A percentile compares a stretch with the other conserved stretches of the same genome.
Evolutionary conservation across 2,329 filamentous ascomycete species (phyloP).

Genomic region (Pyricularia grisea): DNA sequence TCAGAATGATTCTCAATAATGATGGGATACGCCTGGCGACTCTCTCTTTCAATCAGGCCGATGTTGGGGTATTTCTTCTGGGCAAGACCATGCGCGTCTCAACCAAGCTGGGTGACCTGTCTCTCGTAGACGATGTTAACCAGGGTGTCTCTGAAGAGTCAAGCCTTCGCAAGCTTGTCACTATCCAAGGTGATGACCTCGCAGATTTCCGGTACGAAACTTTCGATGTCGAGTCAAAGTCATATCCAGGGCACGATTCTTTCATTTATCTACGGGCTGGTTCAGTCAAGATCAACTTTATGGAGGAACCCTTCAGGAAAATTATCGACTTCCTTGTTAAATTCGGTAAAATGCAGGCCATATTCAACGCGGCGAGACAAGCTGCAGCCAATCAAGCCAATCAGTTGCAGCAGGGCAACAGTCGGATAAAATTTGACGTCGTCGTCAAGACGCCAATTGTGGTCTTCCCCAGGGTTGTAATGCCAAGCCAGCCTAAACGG

Average conservation of each 20-base stretch:
- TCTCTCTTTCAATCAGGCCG: slow-evolving; percentile 82
- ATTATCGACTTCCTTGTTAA: slow-evolving; percentile 98
- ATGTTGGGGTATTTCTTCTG: slow-evolving; percentile 80
- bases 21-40: slow-evolving; percentile 93
- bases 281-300: slow-evolving; percentile 92
- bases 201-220: slow-evolving; percentile 98
- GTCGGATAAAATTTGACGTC: slow-evolving; percentile 88
- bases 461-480: slow-evolving; percentile 76
- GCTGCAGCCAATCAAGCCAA: slow-evolving; percentile 90
- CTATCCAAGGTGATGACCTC: slow-evolving; percentile 90
- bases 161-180: slow-evolving; percentile 74
- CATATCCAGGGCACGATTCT: slow-evolving; percentile 90
- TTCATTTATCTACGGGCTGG: slow-evolving; percentile 85
- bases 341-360: slow-evolving; percentile 98
- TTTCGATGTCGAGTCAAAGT: slow-evolving; percentile 65
- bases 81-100: slow-evolving; percentile 82
- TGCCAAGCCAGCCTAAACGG: slow-evolving; percentile 58
- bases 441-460: slow-evolving; percentile 92
- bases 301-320: slow-evolving; percentile 95
- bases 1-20: slow-evolving; percentile 91
- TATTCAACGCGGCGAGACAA: slow-evolving; percentile 94
- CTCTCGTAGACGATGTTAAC: slow-evolving; percentile 87
- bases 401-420: slow-evolving; percentile 83
- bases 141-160: slow-evolving; percentile 77
- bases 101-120: slow-evolving; percentile 78